A percentile compares a stretch with the other conserved stretches of the same genome.
Evolutionary conservation across 257 asterid species (phyloP).

Genomic region (Nicotiana noctiflora): DNA sequence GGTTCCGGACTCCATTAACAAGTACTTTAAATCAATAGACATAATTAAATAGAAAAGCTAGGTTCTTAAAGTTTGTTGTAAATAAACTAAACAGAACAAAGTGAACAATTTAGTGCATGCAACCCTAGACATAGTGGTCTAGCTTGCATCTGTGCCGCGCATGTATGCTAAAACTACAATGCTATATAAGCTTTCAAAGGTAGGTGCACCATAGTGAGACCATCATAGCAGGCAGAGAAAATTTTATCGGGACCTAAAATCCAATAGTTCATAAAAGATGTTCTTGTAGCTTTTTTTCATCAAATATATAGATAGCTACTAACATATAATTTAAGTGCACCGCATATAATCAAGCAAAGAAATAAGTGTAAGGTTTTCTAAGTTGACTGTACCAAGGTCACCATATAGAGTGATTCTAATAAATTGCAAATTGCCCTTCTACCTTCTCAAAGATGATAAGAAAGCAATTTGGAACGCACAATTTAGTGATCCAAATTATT

Average conservation of each 20-base stretch:
- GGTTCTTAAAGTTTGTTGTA: background rate
- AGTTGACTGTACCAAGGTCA: background rate
- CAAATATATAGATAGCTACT: background rate
- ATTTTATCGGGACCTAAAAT: background rate
- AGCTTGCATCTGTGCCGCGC: background rate
- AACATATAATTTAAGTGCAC: background rate
- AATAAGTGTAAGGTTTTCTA: background rate
- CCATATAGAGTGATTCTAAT: background rate
- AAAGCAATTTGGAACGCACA: background rate
- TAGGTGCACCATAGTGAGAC: background rate
- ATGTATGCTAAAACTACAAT: background rate
- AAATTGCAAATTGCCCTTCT: background rate
- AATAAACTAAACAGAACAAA: background rate
- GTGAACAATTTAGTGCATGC: background rate
- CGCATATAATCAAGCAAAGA: background rate
- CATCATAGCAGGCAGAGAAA: background rate
- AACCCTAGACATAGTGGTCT: background rate
- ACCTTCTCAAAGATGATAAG: background rate
- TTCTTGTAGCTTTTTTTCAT: background rate
- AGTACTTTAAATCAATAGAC: constrained; percentile 13
- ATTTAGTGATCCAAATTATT: background rate
- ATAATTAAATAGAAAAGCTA: background rate
- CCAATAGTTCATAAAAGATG: background rate
- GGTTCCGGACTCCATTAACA: background rate
- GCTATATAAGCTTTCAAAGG: background rate